Evolutionary conservation across 805 yeast genomes (phyloP).

Genomic region (Lachancea meyersii): DNA sequence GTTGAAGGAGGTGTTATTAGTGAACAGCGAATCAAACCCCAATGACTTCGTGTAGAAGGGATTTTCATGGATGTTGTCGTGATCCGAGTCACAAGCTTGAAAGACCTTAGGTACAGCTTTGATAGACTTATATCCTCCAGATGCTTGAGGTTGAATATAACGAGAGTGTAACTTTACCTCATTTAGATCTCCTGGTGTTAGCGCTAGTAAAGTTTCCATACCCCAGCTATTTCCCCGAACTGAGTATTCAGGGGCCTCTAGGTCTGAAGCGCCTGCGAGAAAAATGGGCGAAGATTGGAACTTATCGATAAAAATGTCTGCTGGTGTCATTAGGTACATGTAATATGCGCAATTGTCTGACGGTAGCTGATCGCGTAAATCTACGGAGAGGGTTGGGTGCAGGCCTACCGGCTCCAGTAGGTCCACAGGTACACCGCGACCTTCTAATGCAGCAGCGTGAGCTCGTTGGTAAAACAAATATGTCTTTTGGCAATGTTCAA

Average conservation of each 20-base stretch:
- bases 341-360: constrained; percentile 38
- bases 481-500: constrained; percentile 28
- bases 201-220: constrained; percentile 38
- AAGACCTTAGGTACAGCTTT: constrained; percentile 40
- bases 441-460: constrained; percentile 11
- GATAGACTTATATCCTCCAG: constrained; percentile 15
- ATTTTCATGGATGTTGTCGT: constrained; percentile 23
- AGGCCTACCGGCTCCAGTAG: constrained; percentile 33
- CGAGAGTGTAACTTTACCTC: constrained; percentile 47
- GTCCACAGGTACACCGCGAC: constrained; percentile 7
- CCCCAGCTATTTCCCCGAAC: constrained; percentile 37
- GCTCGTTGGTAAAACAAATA: constrained; percentile 19
- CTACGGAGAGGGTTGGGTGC: constrained; percentile 33
- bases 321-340: constrained; percentile 40
- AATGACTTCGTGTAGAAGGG: constrained; percentile 37
- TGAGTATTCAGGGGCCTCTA: constrained; percentile 50
- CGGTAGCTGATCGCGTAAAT: constrained; percentile 7
- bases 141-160: constrained; percentile 38
- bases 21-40: constrained; percentile 44
- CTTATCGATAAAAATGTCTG: constrained; percentile 45
- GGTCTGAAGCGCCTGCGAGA: constrained; percentile 50
- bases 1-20: constrained; percentile 40
- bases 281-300: constrained; percentile 44
- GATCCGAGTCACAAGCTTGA: constrained; percentile 43
- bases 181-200: constrained; percentile 22